Evolutionary conservation across 129 eudicot species (phyloP), one percentile per base, ranked within the genome.

Genomic region (Helianthus tuberosus): DNA sequence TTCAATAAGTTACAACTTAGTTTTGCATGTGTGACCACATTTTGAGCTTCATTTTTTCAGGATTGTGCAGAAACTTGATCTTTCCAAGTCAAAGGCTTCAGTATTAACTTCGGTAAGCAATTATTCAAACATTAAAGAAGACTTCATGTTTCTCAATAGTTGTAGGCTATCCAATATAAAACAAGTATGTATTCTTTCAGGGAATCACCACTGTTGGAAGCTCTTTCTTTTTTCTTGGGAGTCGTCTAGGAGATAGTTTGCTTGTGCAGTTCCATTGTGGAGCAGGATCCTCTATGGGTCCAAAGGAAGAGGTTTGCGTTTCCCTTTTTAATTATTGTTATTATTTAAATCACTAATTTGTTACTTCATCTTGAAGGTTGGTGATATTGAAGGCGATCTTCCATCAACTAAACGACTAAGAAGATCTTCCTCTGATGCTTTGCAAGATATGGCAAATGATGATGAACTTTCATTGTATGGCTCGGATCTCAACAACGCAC

Each of bases 191-290:
- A 81, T 51, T 80, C 52, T 76, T 76, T 29, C 77, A 95, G 99
- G 96, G 81, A 48, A 84, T 95, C 20, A 83, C 99, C 27, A 91
- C 94, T 9, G 72, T 95, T 46, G 99, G 99, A 77, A 85, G 80
- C 77, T 88, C 99, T 36, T 80, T 95, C 60, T 95, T 95, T 81
- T 95, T 95, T 84, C 57, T 95, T 82, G 97, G 89, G 61, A 95
- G 99, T 87, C 94, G 99, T 57, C 73, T 95, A 82, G 99, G 99
- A 73, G 99, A 95, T 83, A 91, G 99, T 84, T 80, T 95, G 72
- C 92, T 95, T 43, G 99, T 95, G 77, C 99, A 95, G 80, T 95
- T 86, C 59, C 71, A 88, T 15, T 83, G 91, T 81, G 97, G 96
- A 64, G 81, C 75, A 16, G 90, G 87, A 60, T 83, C 85, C 16